Evolutionary conservation across 306 rosid species (phyloP).

Genomic region (Sicyos baderoa): DNA sequence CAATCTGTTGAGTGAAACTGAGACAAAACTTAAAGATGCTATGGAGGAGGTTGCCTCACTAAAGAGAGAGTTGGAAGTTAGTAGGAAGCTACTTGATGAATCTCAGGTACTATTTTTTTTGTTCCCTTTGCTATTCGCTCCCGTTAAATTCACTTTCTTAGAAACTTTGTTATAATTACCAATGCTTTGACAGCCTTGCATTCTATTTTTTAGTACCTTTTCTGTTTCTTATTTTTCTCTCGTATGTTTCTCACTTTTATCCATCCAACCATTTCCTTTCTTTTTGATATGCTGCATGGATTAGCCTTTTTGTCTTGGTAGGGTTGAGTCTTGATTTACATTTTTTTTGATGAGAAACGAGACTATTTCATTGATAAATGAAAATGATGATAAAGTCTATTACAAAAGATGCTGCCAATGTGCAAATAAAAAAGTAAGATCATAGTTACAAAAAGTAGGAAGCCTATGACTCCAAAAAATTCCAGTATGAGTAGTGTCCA

Average conservation of each 20-base stretch:
- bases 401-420: no score
- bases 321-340: background rate
- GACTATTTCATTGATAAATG: no score
- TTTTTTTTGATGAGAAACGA: no score
- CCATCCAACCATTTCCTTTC: background rate
- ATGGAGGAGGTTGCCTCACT: constrained; percentile 61
- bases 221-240: background rate
- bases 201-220: background rate
- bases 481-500: no score
- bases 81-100: constrained; percentile 76
- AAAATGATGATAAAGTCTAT: no score
- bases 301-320: background rate
- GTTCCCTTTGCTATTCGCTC: background rate
- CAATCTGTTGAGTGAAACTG: constrained; percentile 52
- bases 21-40: constrained; percentile 50
- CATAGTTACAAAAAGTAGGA: no score
- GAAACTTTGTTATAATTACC: background rate
- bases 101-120: constrained; percentile 59
- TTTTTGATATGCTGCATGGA: background rate
- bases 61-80: constrained; percentile 64
- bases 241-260: constrained; percentile 1
- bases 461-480: no score
- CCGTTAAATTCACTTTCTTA: background rate
- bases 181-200: background rate
- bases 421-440: no score